phyloP scores from a whole-genome alignment of 441 rosid species.

The Geranium incanum region DNA sequence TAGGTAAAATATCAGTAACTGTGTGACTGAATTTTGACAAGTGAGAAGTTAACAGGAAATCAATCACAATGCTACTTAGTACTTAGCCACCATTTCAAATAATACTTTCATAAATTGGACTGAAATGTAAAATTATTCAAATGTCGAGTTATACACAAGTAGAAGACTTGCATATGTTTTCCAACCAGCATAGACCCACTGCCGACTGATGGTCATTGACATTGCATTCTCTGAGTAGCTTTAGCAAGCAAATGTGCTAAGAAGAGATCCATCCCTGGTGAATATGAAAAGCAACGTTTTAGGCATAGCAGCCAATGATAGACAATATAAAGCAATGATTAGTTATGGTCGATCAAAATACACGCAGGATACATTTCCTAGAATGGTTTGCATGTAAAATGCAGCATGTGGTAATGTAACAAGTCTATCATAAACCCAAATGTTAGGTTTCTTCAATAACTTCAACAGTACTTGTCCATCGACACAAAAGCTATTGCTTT shows the following conservation, averaged over 20 bases:
- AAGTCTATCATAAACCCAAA: too few species aligned
- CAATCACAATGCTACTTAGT: neutral
- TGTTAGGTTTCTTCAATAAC: too few species aligned
- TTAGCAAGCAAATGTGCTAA: neutral
- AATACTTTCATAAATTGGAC: neutral
- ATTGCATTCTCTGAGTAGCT: neutral
- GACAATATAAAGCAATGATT: too few species aligned
- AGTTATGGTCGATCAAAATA: too few species aligned
- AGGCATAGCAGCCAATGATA: too few species aligned
- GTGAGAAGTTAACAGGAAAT: neutral
- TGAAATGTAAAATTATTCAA: neutral
- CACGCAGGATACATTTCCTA: too few species aligned
- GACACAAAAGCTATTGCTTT: too few species aligned
- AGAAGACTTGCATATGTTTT: neutral
- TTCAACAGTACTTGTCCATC: too few species aligned
- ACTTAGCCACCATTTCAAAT: neutral
- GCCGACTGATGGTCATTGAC: neutral
- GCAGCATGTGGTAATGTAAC: too few species aligned
- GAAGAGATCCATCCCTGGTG: neutral
- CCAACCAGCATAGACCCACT: neutral
- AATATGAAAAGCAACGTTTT: too few species aligned
- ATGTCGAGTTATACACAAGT: neutral
- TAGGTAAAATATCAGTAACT: too few species aligned
- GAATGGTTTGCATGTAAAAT: too few species aligned
- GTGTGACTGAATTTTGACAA: neutral